Evolutionary conservation across 2,329 filamentous ascomycete species (phyloP).

Genomic region (Aureobasidium sp.): DNA sequence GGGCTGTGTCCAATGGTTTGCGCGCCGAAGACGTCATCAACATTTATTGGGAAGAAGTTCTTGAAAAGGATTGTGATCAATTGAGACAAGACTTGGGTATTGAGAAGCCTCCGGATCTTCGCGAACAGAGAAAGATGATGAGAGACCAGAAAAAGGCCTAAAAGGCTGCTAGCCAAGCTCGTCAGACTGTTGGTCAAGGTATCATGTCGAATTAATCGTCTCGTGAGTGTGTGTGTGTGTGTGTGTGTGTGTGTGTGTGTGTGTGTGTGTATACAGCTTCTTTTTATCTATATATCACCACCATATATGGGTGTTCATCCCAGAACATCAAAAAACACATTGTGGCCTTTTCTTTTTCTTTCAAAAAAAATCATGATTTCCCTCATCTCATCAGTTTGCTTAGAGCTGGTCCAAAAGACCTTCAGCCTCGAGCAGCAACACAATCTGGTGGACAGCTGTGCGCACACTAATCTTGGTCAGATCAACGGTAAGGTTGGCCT

Average conservation of each 20-base stretch:
- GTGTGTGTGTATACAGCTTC: slow-evolving; percentile 6
- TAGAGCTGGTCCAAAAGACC: slow-evolving; percentile 69
- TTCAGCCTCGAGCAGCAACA: slow-evolving; percentile 81
- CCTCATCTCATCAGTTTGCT: background rate
- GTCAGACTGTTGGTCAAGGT: slow-evolving; percentile 14
- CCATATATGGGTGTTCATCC: background rate
- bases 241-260: too few relatives aligned
- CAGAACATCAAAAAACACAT: background rate
- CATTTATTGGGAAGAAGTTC: slow-evolving; percentile 93
- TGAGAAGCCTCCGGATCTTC: slow-evolving; percentile 79
- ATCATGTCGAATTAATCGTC: slow-evolving; percentile 8
- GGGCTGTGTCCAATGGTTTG: slow-evolving; percentile 80
- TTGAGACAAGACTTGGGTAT: slow-evolving; percentile 70
- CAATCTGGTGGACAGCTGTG: slow-evolving; percentile 93
- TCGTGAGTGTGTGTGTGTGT: background rate
- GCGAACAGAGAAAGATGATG: slow-evolving; percentile 64
- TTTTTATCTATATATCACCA: slow-evolving; percentile 7
- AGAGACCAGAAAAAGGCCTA: slow-evolving; percentile 59
- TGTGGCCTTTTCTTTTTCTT: background rate
- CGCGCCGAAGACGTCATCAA: slow-evolving; percentile 76
- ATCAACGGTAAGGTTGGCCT: slow-evolving; percentile 79
- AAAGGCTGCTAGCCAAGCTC: slow-evolving; percentile 39
- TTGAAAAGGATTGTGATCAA: slow-evolving; percentile 73
- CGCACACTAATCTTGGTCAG: slow-evolving; percentile 78
- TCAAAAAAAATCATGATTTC: background rate